Conservation (phyloP, 202 grass and related monocot genomes). For the Schoenoplectus triqueter region DNA sequence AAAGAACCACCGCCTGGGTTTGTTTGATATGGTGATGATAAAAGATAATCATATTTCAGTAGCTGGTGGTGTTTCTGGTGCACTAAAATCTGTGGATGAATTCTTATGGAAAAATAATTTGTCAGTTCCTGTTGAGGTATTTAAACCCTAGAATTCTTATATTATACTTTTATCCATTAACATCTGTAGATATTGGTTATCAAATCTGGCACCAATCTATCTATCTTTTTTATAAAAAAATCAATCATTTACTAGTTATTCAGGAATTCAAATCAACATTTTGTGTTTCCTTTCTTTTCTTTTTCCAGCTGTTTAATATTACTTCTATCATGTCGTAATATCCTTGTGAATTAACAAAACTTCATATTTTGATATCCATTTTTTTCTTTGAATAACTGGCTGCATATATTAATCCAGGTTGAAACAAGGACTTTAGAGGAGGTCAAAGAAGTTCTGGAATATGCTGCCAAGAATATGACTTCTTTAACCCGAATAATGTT, state of each 20-base stretch:
- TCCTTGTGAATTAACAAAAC: neutral
- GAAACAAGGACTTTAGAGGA: constrained; percentile 88
- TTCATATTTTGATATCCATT: constrained; percentile 9
- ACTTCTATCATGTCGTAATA: neutral
- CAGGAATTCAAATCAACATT: neutral
- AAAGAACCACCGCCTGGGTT: constrained; percentile 90
- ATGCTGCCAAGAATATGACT: constrained; percentile 61
- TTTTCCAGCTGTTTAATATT: neutral
- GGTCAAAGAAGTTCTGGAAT: constrained; percentile 70
- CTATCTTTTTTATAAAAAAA: constrained; percentile 7
- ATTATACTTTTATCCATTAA: neutral
- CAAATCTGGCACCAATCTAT: neutral
- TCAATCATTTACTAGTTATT: neutral
- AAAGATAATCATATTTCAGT: constrained; percentile 40
- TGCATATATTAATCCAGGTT: too few species aligned
- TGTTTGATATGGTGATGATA: constrained; percentile 41
- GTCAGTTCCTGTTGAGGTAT: constrained; percentile 82
- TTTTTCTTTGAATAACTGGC: too few species aligned
- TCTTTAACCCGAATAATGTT: constrained; percentile 78
- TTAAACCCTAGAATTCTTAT: neutral
- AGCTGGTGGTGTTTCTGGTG: constrained; percentile 72
- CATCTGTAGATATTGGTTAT: neutral
- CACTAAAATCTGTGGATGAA: constrained; percentile 73
- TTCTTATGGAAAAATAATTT: constrained; percentile 68
- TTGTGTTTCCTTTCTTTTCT: neutral